A percentile compares a stretch with the other conserved stretches of the same genome.
These are phyloP conservation scores for Tetrahymena borealis DNA, from an alignment of 73 alveolate genomes.

Conservation along the genomic window DNA sequence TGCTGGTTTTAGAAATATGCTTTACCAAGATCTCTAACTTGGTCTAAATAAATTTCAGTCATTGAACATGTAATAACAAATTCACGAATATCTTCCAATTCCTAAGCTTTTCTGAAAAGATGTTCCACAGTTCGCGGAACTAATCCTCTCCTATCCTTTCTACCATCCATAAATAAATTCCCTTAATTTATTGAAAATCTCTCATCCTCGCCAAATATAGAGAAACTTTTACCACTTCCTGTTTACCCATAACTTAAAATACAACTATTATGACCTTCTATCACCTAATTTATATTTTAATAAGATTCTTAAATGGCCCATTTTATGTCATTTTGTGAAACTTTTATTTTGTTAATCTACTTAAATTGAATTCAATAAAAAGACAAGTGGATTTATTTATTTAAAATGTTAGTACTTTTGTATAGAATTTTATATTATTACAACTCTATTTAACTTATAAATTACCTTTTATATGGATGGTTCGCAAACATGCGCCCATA, in stretches of 20 bases:
- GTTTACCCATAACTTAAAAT: constrained; percentile 42
- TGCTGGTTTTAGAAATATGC: background rate
- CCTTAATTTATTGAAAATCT: background rate
- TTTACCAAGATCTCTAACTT: constrained; percentile 36
- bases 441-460: background rate
- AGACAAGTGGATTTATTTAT: too few species aligned
- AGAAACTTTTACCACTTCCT: constrained; percentile 44
- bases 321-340: background rate
- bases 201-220: constrained; percentile 23
- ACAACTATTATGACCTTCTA: constrained; percentile 42
- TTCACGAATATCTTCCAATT: constrained; percentile 40
- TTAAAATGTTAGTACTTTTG: background rate
- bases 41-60: constrained; percentile 27
- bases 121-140: constrained; percentile 20
- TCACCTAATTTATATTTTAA: background rate
- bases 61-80: constrained; percentile 23
- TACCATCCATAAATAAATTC: background rate
- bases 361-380: too few species aligned
- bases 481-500: background rate
- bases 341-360: too few species aligned
- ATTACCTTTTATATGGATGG: background rate
- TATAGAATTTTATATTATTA: background rate
- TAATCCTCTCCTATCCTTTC: constrained; percentile 19
- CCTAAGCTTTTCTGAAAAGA: constrained; percentile 17
- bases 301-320: background rate